Evolutionary conservation across 2,329 filamentous ascomycete species (phyloP), one percentile per base, ranked within the genome.

Genomic region (Colletotrichum phormii): DNA sequence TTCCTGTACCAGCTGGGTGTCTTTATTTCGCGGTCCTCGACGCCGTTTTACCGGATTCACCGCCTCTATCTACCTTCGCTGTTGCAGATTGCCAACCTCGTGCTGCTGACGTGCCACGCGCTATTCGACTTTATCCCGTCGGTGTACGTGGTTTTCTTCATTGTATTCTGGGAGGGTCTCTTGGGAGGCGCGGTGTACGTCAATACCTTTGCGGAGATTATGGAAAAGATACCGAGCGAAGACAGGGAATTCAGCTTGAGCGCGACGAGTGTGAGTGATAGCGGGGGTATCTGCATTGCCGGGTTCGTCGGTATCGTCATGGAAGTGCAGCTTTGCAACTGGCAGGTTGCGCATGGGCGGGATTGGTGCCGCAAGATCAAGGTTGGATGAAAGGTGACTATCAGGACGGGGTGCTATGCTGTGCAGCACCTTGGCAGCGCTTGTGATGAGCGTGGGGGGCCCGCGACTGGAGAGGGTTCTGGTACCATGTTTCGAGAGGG

Each of bases 1-100:
- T 95, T 97, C 70, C 92, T 98, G 74, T 98, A 99, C 82, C 96
- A 99, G 85, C 86, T 95, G 3, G 97, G 97, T 67, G 97, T 98
- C 75, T 98, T 98, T 84, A 90, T 98, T 77, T 98, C 96, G 0
- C 92, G 97, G 18, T 97, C 95, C 0, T 97, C 95, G 0, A 95
- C 94, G 0, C 95, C 96, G 0, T 97, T 98, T 81, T 80, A 97
- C 76, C 92, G 95, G 33, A 89, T 98, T 54, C 93, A 93, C 77
- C 86, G 90, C 61, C 88, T 98, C 1, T 98, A 98, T 79, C 77
- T 94, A 0, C 95, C 95, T 0, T 94, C 95, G 0, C 81, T 96
- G 11, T 88, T 99, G 0, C 97, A 98, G 81, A 85, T 97, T 2
- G 86, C 86, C 71, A 99, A 98, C 77, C 87, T 98, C 3, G 80